phyloP scores from a whole-genome alignment of 208 protist genomes.

The Leishmania tropica region DNA sequence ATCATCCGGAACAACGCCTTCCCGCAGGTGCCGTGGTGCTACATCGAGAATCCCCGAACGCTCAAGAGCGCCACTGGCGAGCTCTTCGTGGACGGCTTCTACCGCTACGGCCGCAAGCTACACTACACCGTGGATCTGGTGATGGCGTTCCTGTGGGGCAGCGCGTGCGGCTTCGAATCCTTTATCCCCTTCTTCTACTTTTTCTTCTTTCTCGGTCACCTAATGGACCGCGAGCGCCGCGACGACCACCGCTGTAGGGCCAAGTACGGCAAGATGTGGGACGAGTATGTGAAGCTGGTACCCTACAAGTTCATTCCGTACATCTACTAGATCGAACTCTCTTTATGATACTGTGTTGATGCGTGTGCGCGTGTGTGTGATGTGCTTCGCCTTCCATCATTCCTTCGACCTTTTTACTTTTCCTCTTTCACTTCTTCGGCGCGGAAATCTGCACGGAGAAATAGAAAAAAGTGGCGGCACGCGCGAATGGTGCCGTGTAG shows the following conservation, averaged over 20 bases:
- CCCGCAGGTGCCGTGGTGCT: constrained; percentile 93
- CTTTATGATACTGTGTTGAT: background rate
- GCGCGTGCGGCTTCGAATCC: constrained; percentile 84
- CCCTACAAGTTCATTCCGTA: constrained; percentile 96
- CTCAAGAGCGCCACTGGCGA: constrained; percentile 86
- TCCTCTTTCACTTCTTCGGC: background rate
- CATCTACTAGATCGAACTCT: constrained; percentile 77
- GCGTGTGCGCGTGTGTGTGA: no score
- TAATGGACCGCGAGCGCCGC: constrained; percentile 90
- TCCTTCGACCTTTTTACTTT: background rate
- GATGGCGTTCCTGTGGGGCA: constrained; percentile 94
- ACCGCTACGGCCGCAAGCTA: constrained; percentile 92
- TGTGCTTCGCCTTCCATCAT: background rate
- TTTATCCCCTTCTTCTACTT: constrained; percentile 97
- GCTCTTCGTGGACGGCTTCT: constrained; percentile 95
- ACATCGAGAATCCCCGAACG: constrained; percentile 89
- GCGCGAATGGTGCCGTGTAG: background rate
- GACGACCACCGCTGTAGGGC: constrained; percentile 82
- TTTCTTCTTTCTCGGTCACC: constrained; percentile 92
- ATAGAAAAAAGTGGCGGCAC: background rate
- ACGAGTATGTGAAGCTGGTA: constrained; percentile 92
- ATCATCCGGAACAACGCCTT: constrained; percentile 86
- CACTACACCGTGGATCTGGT: constrained; percentile 95
- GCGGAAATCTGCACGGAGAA: background rate
- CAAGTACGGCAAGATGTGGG: constrained; percentile 96